phyloP scores from a whole-genome alignment of 2,329 filamentous ascomycete genomes.

The Diplodia sapinea region DNA sequence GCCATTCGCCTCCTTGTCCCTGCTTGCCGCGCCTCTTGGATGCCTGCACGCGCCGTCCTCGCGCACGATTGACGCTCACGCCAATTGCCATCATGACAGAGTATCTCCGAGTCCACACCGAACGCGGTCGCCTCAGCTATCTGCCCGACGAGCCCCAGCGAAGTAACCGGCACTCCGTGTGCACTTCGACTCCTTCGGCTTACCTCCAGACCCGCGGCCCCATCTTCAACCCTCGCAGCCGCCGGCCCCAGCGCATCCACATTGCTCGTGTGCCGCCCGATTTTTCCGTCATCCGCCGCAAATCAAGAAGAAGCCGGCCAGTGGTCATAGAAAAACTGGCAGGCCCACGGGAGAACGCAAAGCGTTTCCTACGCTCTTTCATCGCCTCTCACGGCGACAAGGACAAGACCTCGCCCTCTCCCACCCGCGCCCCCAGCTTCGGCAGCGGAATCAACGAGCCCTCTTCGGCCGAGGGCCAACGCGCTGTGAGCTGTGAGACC shows the following conservation, averaged over 20 bases:
- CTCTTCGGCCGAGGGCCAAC: slow-evolving; percentile 32
- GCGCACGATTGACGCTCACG: slow-evolving; percentile 33
- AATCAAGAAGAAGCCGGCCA: slow-evolving; percentile 42
- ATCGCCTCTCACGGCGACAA: slow-evolving; percentile 46
- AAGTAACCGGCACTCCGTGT: slow-evolving; percentile 36
- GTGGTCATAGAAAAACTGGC: slow-evolving; percentile 56
- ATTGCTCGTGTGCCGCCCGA: slow-evolving; percentile 58
- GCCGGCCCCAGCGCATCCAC: slow-evolving; percentile 63
- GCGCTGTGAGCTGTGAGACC: slow-evolving; percentile 38
- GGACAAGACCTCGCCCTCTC: slow-evolving; percentile 36
- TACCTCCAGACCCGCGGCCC: slow-evolving; percentile 29
- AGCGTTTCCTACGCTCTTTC: slow-evolving; percentile 56
- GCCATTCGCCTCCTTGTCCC: slow-evolving; percentile 13
- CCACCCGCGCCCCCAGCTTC: slow-evolving; percentile 38
- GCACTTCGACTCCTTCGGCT: slow-evolving; percentile 24
- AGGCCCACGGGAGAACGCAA: slow-evolving; percentile 56
- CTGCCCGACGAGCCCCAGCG: slow-evolving; percentile 44
- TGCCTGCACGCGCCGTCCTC: slow-evolving; percentile 13
- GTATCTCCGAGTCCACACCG: slow-evolving; percentile 46
- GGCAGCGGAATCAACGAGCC: slow-evolving; percentile 6
- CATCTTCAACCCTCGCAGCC: slow-evolving; percentile 57
- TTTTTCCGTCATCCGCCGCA: slow-evolving; percentile 41
- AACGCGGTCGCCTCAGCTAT: slow-evolving; percentile 47
- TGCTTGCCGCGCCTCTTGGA: slow-evolving; percentile 10
- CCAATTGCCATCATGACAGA: slow-evolving; percentile 45